Percentiles rank a stretch among this genome's conserved stretches.
These are phyloP conservation scores for Jimgerdemannia flammicorona DNA, from an alignment of 192 early-diverging fungal genomes.

Conservation along the genomic window DNA sequence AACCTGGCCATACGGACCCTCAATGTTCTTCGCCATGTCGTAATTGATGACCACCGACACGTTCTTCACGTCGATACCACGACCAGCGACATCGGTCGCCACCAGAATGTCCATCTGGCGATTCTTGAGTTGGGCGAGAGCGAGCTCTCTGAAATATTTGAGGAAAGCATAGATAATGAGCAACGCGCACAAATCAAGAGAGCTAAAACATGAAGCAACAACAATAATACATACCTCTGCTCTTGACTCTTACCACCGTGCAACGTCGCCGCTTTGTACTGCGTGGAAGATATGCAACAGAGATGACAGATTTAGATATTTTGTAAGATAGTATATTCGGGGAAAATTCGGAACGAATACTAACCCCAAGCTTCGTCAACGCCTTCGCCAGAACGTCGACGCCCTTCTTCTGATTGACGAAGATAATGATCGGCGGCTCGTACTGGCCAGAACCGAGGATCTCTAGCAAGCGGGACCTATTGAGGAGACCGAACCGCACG, in stretches of 20 bases:
- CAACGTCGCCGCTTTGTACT: conserved; percentile 67
- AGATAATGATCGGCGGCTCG: conserved; percentile 89
- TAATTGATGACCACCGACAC: conserved; percentile 96
- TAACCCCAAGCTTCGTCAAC: conserved; percentile 65
- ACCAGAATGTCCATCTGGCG: conserved; percentile 86
- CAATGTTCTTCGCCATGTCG: conserved; percentile 98
- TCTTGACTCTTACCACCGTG: conserved; percentile 98
- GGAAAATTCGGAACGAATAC: conserved; percentile 20
- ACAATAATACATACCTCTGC: conserved; percentile 48
- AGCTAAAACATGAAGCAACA: not conserved
- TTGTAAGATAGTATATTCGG: not conserved
- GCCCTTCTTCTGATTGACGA: conserved; percentile 96
- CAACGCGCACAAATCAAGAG: not conserved
- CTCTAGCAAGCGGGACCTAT: conserved; percentile 71
- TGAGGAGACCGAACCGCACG: not conserved
- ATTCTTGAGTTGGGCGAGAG: conserved; percentile 76
- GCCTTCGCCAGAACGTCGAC: conserved; percentile 79
- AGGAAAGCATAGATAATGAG: not conserved
- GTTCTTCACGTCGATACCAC: conserved; percentile 98
- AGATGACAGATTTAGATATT: not conserved
- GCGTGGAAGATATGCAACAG: conserved; percentile 23
- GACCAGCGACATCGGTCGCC: conserved; percentile 97
- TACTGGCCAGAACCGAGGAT: conserved; percentile 65
- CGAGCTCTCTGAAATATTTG: conserved; percentile 58
- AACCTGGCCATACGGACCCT: conserved; percentile 45